Evolutionary conservation across 345 rosid genomes (phyloP).

Genomic region (Gossypium ekmanianum): DNA sequence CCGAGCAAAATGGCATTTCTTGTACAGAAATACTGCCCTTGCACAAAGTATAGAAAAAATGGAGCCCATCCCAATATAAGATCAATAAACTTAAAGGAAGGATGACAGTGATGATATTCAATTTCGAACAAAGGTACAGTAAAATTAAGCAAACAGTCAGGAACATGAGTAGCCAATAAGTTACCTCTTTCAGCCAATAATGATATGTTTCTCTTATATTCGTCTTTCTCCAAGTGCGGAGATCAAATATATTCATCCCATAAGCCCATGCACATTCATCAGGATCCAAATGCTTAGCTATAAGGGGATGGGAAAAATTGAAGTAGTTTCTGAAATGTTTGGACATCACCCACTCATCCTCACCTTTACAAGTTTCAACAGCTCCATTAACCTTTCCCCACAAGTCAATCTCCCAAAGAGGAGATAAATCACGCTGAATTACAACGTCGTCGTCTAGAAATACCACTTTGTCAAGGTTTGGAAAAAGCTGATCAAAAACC

Average conservation of each 20-base stretch:
- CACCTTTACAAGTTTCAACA: slow-evolving; percentile 96
- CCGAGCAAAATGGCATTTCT: neutral
- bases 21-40: neutral
- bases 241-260: slow-evolving; percentile 98
- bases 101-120: neutral
- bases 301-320: slow-evolving; percentile 97
- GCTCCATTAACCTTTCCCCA: slow-evolving; percentile 96
- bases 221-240: slow-evolving; percentile 82
- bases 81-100: neutral
- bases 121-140: neutral
- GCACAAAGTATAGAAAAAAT: neutral
- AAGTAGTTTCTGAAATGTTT: slow-evolving; percentile 94
- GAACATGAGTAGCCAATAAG: slow-evolving; percentile 1
- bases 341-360: slow-evolving; percentile 98
- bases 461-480: slow-evolving; percentile 89
- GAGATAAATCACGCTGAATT: slow-evolving; percentile 84
- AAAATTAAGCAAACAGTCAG: neutral
- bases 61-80: neutral
- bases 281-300: slow-evolving; percentile 74
- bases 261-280: slow-evolving; percentile 99
- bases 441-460: slow-evolving; percentile 96
- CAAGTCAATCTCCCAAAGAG: slow-evolving; percentile 91
- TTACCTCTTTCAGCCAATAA: slow-evolving; percentile 94
- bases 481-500: slow-evolving; percentile 72
- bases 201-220: slow-evolving; percentile 87